A percentile compares a stretch with the other conserved stretches of the same genome.
These are phyloP conservation scores for Kodamaea fukazawae DNA, from an alignment of 805 yeast genomes.

Conservation along the genomic window DNA sequence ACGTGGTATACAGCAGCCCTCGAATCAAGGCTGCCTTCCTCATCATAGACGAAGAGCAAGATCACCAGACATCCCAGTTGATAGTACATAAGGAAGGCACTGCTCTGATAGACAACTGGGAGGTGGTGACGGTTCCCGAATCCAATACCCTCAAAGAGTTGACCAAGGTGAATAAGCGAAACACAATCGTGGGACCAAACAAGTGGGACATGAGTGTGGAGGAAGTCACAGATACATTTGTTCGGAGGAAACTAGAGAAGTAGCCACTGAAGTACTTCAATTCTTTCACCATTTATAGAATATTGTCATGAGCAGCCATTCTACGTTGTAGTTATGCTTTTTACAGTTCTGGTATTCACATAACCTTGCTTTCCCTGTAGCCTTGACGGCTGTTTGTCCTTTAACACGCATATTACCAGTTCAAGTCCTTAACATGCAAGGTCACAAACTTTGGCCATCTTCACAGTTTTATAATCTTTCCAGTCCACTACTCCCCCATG, in stretches of 20 bases:
- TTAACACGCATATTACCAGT: no score
- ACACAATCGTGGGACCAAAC: constrained; percentile 2
- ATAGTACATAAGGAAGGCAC: constrained; percentile 1
- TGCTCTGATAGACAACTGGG: constrained; percentile 11
- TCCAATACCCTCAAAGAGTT: constrained; percentile 3
- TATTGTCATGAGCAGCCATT: no score
- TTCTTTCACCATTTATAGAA: no score
- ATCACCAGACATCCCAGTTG: not conserved
- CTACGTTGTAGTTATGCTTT: no score
- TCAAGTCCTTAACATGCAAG: no score
- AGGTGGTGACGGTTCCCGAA: not conserved
- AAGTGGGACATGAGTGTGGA: constrained; percentile 12
- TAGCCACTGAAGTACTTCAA: no score
- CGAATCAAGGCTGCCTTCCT: constrained; percentile 2
- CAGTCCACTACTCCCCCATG: no score
- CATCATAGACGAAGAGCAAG: constrained; percentile 4
- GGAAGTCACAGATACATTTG: constrained; percentile 30
- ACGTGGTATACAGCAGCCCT: constrained; percentile 5
- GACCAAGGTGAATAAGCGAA: constrained; percentile 5
- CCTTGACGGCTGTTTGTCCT: no score
- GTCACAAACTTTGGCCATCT: no score
- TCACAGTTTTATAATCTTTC: no score
- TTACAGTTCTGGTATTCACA: no score
- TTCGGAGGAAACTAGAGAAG: not conserved
- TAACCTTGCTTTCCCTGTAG: no score